Conservation (phyloP, 441 rosid genomes). For the Arabidopsis lyrata region DNA sequence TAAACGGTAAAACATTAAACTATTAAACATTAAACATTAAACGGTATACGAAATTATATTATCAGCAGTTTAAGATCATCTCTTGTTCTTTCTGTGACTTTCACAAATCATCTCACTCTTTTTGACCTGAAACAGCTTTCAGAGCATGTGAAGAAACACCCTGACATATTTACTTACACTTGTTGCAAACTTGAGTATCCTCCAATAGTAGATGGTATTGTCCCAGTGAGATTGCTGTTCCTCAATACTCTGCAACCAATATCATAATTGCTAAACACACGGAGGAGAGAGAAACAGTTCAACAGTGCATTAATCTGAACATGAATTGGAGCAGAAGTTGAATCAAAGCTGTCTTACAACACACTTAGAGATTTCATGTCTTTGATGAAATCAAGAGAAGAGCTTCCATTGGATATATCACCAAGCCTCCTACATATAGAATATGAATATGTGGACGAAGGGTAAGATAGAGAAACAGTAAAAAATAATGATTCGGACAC, state of each 20-base stretch:
- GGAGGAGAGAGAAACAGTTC: neutral
- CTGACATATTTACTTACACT: constrained; percentile 49
- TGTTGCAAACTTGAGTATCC: constrained; percentile 33
- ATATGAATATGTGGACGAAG: constrained; percentile 1
- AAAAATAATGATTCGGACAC: neutral
- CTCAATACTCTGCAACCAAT: constrained; percentile 50
- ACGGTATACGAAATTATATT: neutral
- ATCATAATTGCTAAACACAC: constrained; percentile 1
- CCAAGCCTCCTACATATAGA: constrained; percentile 51
- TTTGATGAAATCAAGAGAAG: constrained; percentile 57
- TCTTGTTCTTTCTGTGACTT: neutral
- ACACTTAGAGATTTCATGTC: constrained; percentile 52
- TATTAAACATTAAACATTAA: neutral
- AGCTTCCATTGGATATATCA: constrained; percentile 51
- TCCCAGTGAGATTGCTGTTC: constrained; percentile 53
- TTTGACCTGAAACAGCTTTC: constrained; percentile 4
- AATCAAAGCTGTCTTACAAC: constrained; percentile 50
- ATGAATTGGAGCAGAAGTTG: neutral
- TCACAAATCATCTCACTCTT: constrained; percentile 5
- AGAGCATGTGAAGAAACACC: constrained; percentile 10
- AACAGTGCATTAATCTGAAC: neutral
- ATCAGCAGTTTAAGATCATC: neutral
- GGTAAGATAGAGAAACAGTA: neutral
- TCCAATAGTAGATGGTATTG: constrained; percentile 55
- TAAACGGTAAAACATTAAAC: neutral